Evolutionary conservation across 345 rosid species (phyloP).

Genomic region (Citrus australasica): DNA sequence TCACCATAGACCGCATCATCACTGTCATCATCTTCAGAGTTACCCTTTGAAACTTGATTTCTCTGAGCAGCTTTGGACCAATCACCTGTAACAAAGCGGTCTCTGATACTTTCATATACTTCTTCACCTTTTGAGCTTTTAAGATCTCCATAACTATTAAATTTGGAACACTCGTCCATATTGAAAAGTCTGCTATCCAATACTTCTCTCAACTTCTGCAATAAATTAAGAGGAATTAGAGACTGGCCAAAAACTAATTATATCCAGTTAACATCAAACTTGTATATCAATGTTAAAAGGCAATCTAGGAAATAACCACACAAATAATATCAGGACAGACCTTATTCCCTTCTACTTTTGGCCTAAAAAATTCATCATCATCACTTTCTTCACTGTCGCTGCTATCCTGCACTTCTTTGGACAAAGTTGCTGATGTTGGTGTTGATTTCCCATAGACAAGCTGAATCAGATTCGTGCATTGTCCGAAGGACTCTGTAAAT

Average conservation of each 20-base stretch:
- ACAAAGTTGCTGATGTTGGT: conserved; percentile 30
- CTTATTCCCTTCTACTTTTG: conserved; percentile 71
- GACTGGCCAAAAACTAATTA: not conserved
- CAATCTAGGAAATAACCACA: not conserved
- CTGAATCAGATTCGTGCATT: conserved; percentile 62
- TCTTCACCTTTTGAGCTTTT: conserved; percentile 73
- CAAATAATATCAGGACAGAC: conserved; percentile 32
- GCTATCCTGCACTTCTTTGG: conserved; percentile 34
- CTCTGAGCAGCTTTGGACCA: conserved; percentile 78
- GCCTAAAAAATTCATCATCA: conserved; percentile 77
- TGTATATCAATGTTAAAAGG: not conserved
- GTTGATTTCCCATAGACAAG: conserved; percentile 69
- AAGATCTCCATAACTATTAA: conserved; percentile 33
- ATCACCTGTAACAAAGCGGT: conserved; percentile 88
- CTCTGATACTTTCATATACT: conserved; percentile 62
- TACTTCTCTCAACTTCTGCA: conserved; percentile 54
- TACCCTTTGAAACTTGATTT: conserved; percentile 36
- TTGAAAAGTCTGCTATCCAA: conserved; percentile 35
- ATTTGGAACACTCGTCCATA: conserved; percentile 78
- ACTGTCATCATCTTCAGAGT: conserved; percentile 41
- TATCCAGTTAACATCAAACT: not conserved
- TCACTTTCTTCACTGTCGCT: conserved; percentile 61
- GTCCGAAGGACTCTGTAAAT: conserved; percentile 70
- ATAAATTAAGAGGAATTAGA: conserved; percentile 11
- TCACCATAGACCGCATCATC: conserved; percentile 64